Evolutionary conservation across 306 rosid species (phyloP).

Genomic region (Quercus gilva): DNA sequence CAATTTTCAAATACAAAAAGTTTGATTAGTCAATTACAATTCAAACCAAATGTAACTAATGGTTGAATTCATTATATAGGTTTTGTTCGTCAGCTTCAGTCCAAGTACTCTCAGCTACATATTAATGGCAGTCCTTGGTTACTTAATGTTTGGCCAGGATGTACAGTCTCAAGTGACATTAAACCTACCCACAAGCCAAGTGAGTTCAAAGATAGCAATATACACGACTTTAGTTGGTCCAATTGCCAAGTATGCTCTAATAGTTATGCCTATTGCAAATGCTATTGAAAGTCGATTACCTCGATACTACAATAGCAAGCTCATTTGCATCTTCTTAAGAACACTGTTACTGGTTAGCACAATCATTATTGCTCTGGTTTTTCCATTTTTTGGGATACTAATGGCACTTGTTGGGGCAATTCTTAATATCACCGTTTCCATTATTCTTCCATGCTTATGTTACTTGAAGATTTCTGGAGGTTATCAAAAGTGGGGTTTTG

Average conservation of each 20-base stretch:
- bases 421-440: neutral
- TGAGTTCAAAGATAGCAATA: conserved; percentile 11
- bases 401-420: conserved; percentile 3
- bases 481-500: too few species aligned
- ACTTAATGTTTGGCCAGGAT: conserved; percentile 15
- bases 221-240: conserved; percentile 15
- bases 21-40: too few species aligned
- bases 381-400: neutral
- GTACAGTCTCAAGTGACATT: conserved; percentile 1
- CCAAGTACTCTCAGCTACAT: conserved; percentile 3
- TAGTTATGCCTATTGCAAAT: conserved; percentile 12
- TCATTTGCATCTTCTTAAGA: neutral
- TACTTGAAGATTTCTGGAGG: neutral
- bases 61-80: neutral
- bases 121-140: conserved; percentile 5
- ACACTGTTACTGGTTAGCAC: neutral
- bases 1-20: too few species aligned
- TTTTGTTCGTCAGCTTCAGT: neutral
- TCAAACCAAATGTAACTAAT: too few species aligned
- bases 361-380: neutral
- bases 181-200: conserved; percentile 7
- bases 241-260: conserved; percentile 5
- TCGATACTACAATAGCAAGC: neutral
- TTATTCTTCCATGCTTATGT: neutral
- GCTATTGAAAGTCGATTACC: conserved; percentile 12